Conservation (phyloP, 768 basidiomycete genomes). For the Pseudohyphozyma bogoriensis region DNA sequence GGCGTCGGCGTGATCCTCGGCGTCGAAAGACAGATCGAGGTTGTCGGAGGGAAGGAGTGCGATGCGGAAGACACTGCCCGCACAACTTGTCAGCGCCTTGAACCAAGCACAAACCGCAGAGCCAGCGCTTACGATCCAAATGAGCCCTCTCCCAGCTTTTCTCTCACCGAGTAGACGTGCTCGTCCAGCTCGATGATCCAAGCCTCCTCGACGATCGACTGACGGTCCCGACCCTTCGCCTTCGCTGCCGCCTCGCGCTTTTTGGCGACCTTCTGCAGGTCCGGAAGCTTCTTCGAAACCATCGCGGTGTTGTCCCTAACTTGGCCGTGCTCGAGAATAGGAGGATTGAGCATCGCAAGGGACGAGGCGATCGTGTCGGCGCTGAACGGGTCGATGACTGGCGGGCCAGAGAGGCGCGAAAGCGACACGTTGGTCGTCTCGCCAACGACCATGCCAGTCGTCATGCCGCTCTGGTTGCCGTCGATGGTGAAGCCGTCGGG, state of each 20-base stretch:
- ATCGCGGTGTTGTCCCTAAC: conserved; percentile 36
- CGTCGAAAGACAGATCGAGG: conserved; percentile 40
- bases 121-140: no score
- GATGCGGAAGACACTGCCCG: conserved; percentile 70
- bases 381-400: conserved; percentile 49
- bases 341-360: conserved; percentile 50
- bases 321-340: conserved; percentile 35
- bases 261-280: conserved; percentile 62
- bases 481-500: conserved; percentile 39
- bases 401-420: background rate
- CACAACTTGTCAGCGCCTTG: no score
- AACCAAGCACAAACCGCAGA: no score
- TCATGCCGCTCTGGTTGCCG: conserved; percentile 31
- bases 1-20: conserved; percentile 49
- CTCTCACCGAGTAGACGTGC: conserved; percentile 57
- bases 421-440: conserved; percentile 2
- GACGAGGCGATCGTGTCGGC: conserved; percentile 53
- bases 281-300: conserved; percentile 50
- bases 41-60: conserved; percentile 37
- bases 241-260: conserved; percentile 20
- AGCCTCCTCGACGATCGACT: conserved; percentile 31
- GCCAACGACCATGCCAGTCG: conserved; percentile 25
- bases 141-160: conserved; percentile 92
- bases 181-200: conserved; percentile 56
- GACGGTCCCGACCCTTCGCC: conserved; percentile 26